A percentile compares a stretch with the other conserved stretches of the same genome.
Conservation (phyloP, 2,329 filamentous ascomycete species). For the Alternaria atra region DNA sequence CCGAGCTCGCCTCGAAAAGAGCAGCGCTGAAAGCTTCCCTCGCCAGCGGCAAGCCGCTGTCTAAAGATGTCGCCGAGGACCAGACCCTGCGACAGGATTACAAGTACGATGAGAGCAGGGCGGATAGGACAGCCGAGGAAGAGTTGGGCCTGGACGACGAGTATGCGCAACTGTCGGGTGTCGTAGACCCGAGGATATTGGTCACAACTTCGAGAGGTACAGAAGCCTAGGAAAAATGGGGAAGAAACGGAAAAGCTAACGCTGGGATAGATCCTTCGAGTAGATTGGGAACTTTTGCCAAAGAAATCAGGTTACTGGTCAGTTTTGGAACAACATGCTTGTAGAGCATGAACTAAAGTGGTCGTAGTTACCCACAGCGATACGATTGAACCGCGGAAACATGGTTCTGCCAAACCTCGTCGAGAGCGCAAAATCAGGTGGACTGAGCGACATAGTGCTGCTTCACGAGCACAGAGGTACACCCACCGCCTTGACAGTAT, state of each 20-base stretch:
- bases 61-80: slow-evolving; percentile 85
- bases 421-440: slow-evolving; percentile 78
- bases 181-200: slow-evolving; percentile 86
- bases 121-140: slow-evolving; percentile 72
- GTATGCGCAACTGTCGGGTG: slow-evolving; percentile 88
- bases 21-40: slow-evolving; percentile 86
- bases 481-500: slow-evolving; percentile 87
- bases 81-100: slow-evolving; percentile 84
- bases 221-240: accelerated
- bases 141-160: slow-evolving; percentile 84
- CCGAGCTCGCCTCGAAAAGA: slow-evolving; percentile 90
- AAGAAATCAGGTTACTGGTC: slow-evolving; percentile 80
- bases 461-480: slow-evolving; percentile 85
- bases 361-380: slow-evolving; percentile 74
- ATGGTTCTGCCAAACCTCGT: slow-evolving; percentile 87
- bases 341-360: too few relatives aligned
- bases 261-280: slow-evolving; percentile 5
- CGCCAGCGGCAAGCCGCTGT: slow-evolving; percentile 86
- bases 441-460: slow-evolving; percentile 79
- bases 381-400: slow-evolving; percentile 91
- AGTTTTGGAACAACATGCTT: too few relatives aligned
- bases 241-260: neutral
- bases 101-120: slow-evolving; percentile 88
- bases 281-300: slow-evolving; percentile 86
- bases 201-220: slow-evolving; percentile 86